Base-by-base conservation (phyloP, 2,329 filamentous ascomycete genomes). In the Aspergillus udagawae region DNA sequence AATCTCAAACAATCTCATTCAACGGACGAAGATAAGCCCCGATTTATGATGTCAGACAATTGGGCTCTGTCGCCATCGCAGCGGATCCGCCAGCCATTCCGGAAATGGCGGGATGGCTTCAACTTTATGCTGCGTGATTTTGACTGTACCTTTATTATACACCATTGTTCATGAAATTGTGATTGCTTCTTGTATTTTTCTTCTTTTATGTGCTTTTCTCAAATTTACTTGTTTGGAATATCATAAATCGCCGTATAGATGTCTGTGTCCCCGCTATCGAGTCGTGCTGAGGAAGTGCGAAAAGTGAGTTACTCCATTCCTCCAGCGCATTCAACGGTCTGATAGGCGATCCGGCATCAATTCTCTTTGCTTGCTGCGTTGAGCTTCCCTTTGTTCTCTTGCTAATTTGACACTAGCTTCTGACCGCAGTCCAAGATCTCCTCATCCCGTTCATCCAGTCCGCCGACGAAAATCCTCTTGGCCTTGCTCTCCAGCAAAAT, bases 371-470 rank as follows among this genome's bases (percentile, higher is more conserved):
- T 29, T 5, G 38, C 44, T 4, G n/a, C 20, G 17, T 27, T 35
- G 9, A 35, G 10, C 20, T 21, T 45, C 20, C 7, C 4, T 45
- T 45, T 23, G 20, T 47, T 47, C 44, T 25, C 21, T 1, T 12
- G 14, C 14, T 38, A 25, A 10, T 35, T 5, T 50, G 17, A 25
- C n/a, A 10, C 8, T 25, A 77, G 75, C 69, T 76, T 52, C 63
- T 75, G 4, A 70, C 65, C 35, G 72, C 75, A 38, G 75, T 79
- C 32, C 67, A 79, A 65, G 69, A 74, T 32, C 75, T 76, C 48
- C 65, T 80, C 10, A 72, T 80, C 35, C 73, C 75, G 2, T 80
- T 79, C 62, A 75, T 80, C 53, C 69, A 68, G 51, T 67, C 73
- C 23, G 77, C 78, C 56, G 77, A 80, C 58, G 60, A 70, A 27